Evolutionary conservation across 1,139 yeast genomes (phyloP), one percentile per base, ranked within the genome.

Genomic region (Saccharomyces hybrid): DNA sequence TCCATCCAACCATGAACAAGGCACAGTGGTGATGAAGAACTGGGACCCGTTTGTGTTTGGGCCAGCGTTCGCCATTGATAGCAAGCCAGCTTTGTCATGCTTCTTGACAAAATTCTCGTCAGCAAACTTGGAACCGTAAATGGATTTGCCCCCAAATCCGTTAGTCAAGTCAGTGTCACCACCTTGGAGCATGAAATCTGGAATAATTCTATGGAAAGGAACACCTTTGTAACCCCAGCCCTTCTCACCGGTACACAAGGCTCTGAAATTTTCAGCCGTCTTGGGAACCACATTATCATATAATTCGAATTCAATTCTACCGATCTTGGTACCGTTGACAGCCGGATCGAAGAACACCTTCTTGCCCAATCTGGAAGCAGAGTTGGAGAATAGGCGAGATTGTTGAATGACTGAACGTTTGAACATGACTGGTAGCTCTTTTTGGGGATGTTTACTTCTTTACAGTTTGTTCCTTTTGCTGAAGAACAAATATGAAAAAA

Each of bases 21-120:
- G 81, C 52, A 88, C 96, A 57, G 96, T 90, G 74, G 97, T 90
- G 73, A 90, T 85, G 79, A 90, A 90, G 76, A 90, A 90, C 76
- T 90, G 97, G 49, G 96, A 88, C 55, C 97, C 97, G 73, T 90
- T 90, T 77, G 96, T 88, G 83, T 90, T 86, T 71, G 86, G 89
- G 70, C 97, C 97, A 64, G 96, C 95, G 71, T 90, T 90, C 68
- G 97, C 97, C 97, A 90, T 90, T 60, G 96, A 87, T 73, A 90
- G 78, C 67, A 85, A 79, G 70, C 96, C 96, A 61, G 95, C 90
- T 72, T 80, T 87, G 73, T 78, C 79, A 79, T 89, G 96, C 74
- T 76, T 87, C 78, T 84, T 79, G 69, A 75, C 61, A 72, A 90
- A 90, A 83, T 88, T 89, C 78, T 90, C 97, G 70, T 90, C 97